Evolutionary conservation across 2,329 filamentous ascomycete genomes (phyloP), one percentile per base, ranked within the genome.

Genomic region (Hymenoscyphus fructigenus): DNA sequence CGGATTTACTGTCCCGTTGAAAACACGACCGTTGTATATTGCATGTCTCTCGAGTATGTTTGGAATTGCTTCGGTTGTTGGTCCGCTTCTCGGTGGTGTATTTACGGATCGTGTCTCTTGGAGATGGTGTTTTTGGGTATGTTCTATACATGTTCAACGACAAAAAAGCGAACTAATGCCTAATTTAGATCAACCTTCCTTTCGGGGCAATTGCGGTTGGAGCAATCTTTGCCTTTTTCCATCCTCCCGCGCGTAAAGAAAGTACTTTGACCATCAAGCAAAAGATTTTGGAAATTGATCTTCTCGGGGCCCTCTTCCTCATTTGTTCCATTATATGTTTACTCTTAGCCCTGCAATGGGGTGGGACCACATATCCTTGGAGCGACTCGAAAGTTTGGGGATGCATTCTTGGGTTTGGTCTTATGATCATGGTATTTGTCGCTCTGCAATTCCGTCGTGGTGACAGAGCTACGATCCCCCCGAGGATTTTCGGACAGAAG

Each of bases 391-490:
- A 74, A 36, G 77, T 83, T 36, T 77, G 82, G 67, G 80, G 80
- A 2, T 78, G 80, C 14, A 70, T 83, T 34, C 76, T 82, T 32
- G 79, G 79, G 7, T 76, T 75, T 60, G 74, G 66, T 23, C 59
- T 75, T 2, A 59, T 78, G 14, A 68, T 78, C 5, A 66, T 73
- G 17, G 68, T 73, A n/a, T 83, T 82, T 70, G 73, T 74, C 23
- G 65, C 72, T 10, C 73, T 76, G 17, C 78, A 83, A 68, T 79
- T 76, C 64, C 78, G 72, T 26, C 76, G 79, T 57, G 82, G 81
- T 3, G 80, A 82, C 23, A 72, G 78, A 6, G 83, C 84, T 26
- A 84, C 85, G 74, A 78, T 86, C 7, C 80, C 82, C 0, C 76
- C 80, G 1, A 77, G 79, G 0, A 77, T 86, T 47, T 66, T 85